Evolutionary conservation across 2,329 filamentous ascomycete species (phyloP).

Genomic region (Trichoderma guizhouense): DNA sequence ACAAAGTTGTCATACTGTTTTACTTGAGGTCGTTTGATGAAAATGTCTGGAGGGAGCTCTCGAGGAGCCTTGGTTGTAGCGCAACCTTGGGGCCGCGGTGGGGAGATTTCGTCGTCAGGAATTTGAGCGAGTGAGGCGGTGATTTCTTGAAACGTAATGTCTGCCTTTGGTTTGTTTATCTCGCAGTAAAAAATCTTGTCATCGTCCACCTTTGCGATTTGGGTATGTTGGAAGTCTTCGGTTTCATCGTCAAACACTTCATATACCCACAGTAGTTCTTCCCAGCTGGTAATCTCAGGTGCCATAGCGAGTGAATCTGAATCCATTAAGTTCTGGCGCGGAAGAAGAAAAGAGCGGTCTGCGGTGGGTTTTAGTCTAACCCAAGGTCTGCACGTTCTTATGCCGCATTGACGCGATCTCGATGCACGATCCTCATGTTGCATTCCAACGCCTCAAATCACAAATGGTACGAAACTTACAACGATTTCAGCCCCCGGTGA

Average conservation of each 20-base stretch:
- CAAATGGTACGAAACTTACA: background rate
- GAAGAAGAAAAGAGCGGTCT: background rate
- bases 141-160: background rate
- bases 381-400: background rate
- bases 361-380: accelerated
- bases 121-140: background rate
- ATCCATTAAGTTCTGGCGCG: background rate
- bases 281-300: background rate
- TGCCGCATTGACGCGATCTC: background rate
- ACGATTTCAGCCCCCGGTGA: background rate
- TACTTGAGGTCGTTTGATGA: background rate
- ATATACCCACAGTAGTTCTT: background rate
- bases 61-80: background rate
- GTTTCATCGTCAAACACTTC: background rate
- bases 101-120: background rate
- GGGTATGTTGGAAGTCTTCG: background rate
- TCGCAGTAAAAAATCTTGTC: background rate
- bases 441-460: background rate
- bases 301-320: background rate
- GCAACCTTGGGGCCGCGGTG: background rate
- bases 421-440: background rate
- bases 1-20: accelerated
- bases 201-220: background rate
- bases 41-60: background rate
- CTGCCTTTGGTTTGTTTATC: background rate